These are phyloP conservation scores for Erythrobasidium yunnanense DNA, from an alignment of 768 basidiomycete genomes.

Conservation along the genomic window DNA sequence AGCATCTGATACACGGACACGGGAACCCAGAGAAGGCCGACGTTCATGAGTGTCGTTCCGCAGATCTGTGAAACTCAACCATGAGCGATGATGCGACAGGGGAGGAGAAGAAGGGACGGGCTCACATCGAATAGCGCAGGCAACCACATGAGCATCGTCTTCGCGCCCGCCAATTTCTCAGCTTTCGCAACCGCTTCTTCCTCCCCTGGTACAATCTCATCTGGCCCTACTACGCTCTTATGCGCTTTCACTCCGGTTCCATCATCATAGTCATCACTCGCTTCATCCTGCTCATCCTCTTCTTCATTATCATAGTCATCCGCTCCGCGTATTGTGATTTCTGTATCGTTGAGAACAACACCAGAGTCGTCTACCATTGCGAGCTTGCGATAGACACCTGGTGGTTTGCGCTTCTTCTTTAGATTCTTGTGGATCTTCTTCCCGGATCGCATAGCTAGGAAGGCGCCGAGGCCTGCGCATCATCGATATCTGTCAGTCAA, in stretches of 20 bases:
- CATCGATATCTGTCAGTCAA: not conserved
- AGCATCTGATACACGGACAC: conserved; percentile 94
- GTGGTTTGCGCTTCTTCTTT: not conserved
- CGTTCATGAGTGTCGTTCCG: conserved; percentile 63
- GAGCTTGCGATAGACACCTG: not conserved
- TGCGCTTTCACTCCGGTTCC: not conserved
- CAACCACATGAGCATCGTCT: conserved; percentile 68
- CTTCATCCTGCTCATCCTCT: not conserved
- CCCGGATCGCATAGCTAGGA: not conserved
- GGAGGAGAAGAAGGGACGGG: not conserved
- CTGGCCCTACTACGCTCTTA: conserved; percentile 16
- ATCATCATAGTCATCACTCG: not conserved
- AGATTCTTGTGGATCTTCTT: not conserved
- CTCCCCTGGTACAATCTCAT: conserved; percentile 10
- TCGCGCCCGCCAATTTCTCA: conserved; percentile 28
- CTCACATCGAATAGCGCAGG: conserved; percentile 66
- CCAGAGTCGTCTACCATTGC: conserved; percentile 11
- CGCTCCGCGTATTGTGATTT: conserved; percentile 8
- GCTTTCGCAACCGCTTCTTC: conserved; percentile 4
- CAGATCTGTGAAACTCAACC: not conserved
- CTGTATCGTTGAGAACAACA: conserved; percentile 10
- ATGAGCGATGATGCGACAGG: conserved; percentile 14
- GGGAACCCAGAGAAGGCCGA: conserved; percentile 88
- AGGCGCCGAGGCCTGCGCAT: conserved; percentile 15
- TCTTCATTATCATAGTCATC: not conserved